Evolutionary conservation across 2,329 filamentous ascomycete genomes (phyloP), one percentile per base, ranked within the genome.

Genomic region (Pseudocercospora crystallina): DNA sequence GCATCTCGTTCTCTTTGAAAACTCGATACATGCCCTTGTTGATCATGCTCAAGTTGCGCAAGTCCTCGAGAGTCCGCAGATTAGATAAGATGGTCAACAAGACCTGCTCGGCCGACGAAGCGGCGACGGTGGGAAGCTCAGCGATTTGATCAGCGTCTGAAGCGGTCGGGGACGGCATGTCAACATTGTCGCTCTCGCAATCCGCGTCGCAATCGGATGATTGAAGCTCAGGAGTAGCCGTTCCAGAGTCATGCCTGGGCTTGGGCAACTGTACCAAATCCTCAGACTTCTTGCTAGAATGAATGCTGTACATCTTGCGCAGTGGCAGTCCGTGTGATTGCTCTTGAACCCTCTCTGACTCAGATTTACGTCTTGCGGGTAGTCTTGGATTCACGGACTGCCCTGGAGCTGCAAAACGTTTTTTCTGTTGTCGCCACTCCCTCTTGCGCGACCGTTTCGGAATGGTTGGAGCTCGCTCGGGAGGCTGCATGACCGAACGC

Each of bases 1-100:
- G 63, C 40, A 83, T 68, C 57, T 84, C 80, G 58, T 83, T 72
- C 14, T 72, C 68, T 61, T 83, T 82, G 67, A 80, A 84, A 0
- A 81, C 74, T 3, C 70, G 70, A 59, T 82, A 82, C 65, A 83
- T 83, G 14, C 76, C 77, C 41, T 71, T 73, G 61, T 79, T 82
- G 40, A 82, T 71, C 7, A 77, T 66, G 4, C 79, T 79, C 3
- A 77, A 72, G 31, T 74, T 74, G 58, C 81, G 81, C 0, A 85
- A 70, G 60, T 83, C 81, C 31, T 78, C 73, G 2, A 81, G 68
- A 2, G 72, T 74, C 32, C 72, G 66, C 7, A 81, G 69, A 4
- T 68, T 71, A 38, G 72, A 65, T 51, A 84, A 67, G 9, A 84
- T 80, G n/a, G 64, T 61, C 13, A 79, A 61, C 12, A 83, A 71